Evolutionary conservation across 176 grass and related monocot genomes (phyloP), one percentile per base, ranked within the genome.

Genomic region (Raddia distichophylla): DNA sequence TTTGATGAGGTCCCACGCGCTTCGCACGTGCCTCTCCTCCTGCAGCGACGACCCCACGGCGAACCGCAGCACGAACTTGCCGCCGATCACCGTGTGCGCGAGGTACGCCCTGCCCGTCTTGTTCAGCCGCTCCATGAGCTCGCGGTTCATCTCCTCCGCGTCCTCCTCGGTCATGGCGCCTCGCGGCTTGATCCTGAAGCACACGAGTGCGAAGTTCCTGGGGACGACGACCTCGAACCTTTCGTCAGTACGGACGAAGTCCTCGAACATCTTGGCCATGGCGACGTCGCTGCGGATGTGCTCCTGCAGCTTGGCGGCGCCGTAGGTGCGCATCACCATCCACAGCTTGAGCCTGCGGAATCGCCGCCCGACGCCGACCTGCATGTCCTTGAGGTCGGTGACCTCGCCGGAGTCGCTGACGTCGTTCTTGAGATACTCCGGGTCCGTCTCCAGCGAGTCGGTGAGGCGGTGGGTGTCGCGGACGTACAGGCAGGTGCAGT

Each of bases 281-380:
- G 78, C 69, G 11, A 92, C 90, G 47, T 92, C 90, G 74, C 90
- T 89, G 2, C 90, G 86, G 79, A 92, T 89, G 69, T 92, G 90
- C 35, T 83, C 67, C 74, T 75, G 83, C 0, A 92, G 86, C 54
- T 84, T 87, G 69, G 68, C 71, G 0, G 71, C 8, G 42, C 89
- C 85, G 50, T 88, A 81, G 35, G 71, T 81, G 9, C 81, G 61
- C 27, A 91, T 61, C 35, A 91, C 89, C 89, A 73, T 88, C 89
- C 90, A 92, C 1, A 92, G 86, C 75, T 88, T 92, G 2, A 91
- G 89, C 0, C 80, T 81, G 0, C 89, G 85, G 82, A 91, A 91
- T 1, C 89, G 85, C 0, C 89, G 89, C 7, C 89, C 89, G 11
- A 82, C 76, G 10, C 89, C 89, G 4, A 91, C 54, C 73, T 91